A percentile compares a stretch with the other conserved stretches of the same genome.
phyloP scores from a whole-genome alignment of 2,329 filamentous ascomycete species.

The Juglanconis oblonga region DNA sequence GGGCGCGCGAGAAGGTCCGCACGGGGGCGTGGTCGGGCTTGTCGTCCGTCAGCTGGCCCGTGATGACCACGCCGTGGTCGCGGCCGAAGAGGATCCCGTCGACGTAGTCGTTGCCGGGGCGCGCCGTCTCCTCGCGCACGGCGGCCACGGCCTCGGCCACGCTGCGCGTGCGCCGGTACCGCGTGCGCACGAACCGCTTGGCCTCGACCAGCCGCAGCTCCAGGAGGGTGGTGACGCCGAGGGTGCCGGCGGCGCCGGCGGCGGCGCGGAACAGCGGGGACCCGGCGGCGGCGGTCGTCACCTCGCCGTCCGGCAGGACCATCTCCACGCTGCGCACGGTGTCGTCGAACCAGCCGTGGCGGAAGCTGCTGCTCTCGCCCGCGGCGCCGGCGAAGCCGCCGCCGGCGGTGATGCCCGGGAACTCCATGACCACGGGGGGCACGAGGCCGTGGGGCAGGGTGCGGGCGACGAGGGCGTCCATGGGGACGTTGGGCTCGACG shows the following conservation, averaged over 20 bases:
- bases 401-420: constrained; percentile 71
- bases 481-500: constrained; percentile 67
- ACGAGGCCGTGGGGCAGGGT: constrained; percentile 65
- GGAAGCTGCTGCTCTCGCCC: constrained; percentile 68
- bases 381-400: constrained; percentile 70
- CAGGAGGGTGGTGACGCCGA: constrained; percentile 65
- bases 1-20: constrained; percentile 56
- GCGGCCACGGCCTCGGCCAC: constrained; percentile 45
- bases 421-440: constrained; percentile 73
- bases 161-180: constrained; percentile 54
- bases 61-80: constrained; percentile 63
- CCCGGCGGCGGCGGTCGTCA: constrained; percentile 47
- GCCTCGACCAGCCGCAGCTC: constrained; percentile 63
- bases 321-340: constrained; percentile 65
- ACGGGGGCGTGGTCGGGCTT: constrained; percentile 32
- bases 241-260: constrained; percentile 64
- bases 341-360: constrained; percentile 68
- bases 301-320: constrained; percentile 63
- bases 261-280: constrained; percentile 58
- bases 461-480: constrained; percentile 66
- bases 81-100: constrained; percentile 68
- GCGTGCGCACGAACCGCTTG: constrained; percentile 58
- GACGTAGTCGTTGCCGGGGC: constrained; percentile 61
- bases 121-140: constrained; percentile 45
- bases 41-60: constrained; percentile 58